Percentiles rank a stretch among this genome's conserved stretches.
phyloP scores from a whole-genome alignment of 192 early-diverging fungal genomes.

The Kappamyces sp. region DNA sequence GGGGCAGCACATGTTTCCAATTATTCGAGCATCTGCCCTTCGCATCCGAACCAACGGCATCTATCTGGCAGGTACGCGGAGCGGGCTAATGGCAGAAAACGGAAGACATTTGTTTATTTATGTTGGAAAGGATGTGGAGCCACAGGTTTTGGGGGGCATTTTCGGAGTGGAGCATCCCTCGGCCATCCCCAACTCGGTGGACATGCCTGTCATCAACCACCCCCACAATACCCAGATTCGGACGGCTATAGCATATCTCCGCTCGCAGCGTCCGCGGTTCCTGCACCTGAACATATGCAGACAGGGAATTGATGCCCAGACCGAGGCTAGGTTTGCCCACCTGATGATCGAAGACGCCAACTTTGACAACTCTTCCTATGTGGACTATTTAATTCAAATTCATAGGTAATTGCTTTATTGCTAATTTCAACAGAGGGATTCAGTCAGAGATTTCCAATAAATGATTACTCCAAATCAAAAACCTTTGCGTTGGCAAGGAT shows the following conservation, averaged over 20 bases:
- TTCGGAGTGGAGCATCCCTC: slow-evolving; percentile 76
- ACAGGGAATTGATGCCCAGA: slow-evolving; percentile 69
- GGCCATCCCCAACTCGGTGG: slow-evolving; percentile 59
- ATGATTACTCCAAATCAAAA: not conserved
- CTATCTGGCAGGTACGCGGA: slow-evolving; percentile 66
- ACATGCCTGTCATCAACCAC: slow-evolving; percentile 66
- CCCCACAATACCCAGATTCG: slow-evolving; percentile 56
- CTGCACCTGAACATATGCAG: slow-evolving; percentile 69
- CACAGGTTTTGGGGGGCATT: slow-evolving; percentile 60
- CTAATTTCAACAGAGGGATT: not conserved
- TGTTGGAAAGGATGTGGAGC: slow-evolving; percentile 69
- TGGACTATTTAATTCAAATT: slow-evolving; percentile 82
- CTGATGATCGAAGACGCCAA: slow-evolving; percentile 85
- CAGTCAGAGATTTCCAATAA: slow-evolving; percentile 3
- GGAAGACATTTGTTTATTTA: slow-evolving; percentile 74
- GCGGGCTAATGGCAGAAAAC: slow-evolving; percentile 50
- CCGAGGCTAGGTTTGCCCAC: slow-evolving; percentile 72
- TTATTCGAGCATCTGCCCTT: slow-evolving; percentile 67
- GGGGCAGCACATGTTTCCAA: slow-evolving; percentile 61
- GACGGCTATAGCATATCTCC: slow-evolving; percentile 57
- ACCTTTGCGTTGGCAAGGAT: not conserved
- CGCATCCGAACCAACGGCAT: slow-evolving; percentile 70
- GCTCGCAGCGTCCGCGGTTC: slow-evolving; percentile 58
- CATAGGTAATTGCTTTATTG: slow-evolving; percentile 56
- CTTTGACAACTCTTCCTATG: slow-evolving; percentile 81